Percentiles rank a stretch among this genome's conserved stretches.
phyloP scores from a whole-genome alignment of 805 yeast species.

The Kregervanrija pseudodelftensis region DNA sequence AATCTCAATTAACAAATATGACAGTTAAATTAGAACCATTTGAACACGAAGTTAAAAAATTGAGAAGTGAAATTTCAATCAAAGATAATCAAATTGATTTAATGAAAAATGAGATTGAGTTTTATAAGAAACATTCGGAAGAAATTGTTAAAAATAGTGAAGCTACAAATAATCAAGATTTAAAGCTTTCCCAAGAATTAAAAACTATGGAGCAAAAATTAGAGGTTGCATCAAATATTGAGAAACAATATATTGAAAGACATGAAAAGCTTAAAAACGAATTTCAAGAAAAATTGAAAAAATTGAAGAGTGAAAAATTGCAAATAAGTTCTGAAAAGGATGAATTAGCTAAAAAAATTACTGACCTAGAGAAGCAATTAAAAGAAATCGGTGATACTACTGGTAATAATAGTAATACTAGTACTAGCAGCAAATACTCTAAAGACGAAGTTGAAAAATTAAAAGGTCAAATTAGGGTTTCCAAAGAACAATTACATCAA shows the following conservation, averaged over 20 bases:
- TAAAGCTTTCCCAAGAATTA: constrained; percentile 8
- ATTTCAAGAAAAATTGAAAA: constrained; percentile 25
- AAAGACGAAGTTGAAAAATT: constrained; percentile 13
- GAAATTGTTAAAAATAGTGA: constrained; percentile 31
- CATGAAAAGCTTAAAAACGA: constrained; percentile 25
- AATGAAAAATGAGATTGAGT: constrained; percentile 46
- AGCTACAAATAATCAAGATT: constrained; percentile 12
- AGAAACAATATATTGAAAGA: constrained; percentile 13
- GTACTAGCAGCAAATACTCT: constrained; percentile 1
- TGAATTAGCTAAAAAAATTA: constrained; percentile 15
- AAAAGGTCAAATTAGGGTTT: constrained; percentile 12
- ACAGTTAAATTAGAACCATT: constrained; percentile 9
- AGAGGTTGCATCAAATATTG: constrained; percentile 2
- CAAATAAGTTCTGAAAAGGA: constrained; percentile 7
- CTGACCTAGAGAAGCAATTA: constrained; percentile 12
- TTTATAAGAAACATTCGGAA: constrained; percentile 49
- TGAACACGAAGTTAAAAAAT: constrained; percentile 9
- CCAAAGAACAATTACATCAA: constrained; percentile 11
- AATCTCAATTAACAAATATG: constrained; percentile 8
- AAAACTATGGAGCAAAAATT: constrained; percentile 10
- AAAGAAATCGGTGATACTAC: background rate
- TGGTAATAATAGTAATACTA: background rate
- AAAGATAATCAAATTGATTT: constrained; percentile 43
- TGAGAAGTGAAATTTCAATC: constrained; percentile 31
- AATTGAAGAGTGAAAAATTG: constrained; percentile 19